phyloP scores from a whole-genome alignment of 106 monocot species.

The Phalaenopsis aphrodite region DNA sequence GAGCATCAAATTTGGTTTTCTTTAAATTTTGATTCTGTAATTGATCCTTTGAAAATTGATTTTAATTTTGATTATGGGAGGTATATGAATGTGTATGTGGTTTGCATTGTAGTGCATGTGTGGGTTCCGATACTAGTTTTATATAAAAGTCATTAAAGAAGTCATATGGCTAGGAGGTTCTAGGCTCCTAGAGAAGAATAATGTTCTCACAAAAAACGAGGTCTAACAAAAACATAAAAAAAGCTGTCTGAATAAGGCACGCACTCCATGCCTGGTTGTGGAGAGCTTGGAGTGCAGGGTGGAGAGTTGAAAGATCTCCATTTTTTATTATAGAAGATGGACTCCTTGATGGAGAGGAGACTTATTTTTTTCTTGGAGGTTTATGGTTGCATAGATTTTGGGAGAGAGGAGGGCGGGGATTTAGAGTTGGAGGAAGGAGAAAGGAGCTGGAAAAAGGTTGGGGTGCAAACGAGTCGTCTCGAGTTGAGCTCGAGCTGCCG shows the following conservation, averaged over 20 bases:
- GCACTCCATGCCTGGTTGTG: conserved; percentile 76
- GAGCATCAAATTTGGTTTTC: too few relatives aligned
- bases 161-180: conserved; percentile 67
- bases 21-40: too few relatives aligned
- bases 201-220: too few relatives aligned
- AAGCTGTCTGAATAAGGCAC: conserved; percentile 29
- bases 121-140: too few relatives aligned
- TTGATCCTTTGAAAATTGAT: too few relatives aligned
- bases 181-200: too few relatives aligned
- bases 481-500: too few relatives aligned
- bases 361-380: conserved; percentile 43
- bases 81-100: too few relatives aligned
- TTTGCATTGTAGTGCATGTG: too few relatives aligned
- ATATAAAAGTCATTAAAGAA: conserved; percentile 57
- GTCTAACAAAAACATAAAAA: conserved; percentile 30
- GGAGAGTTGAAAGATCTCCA: conserved; percentile 59
- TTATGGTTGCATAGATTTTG: conserved; percentile 15
- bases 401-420: not conserved
- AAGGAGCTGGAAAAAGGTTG: not conserved
- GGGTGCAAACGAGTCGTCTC: too few relatives aligned
- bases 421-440: not conserved
- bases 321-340: conserved; percentile 65
- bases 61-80: conserved; percentile 24
- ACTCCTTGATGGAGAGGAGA: conserved; percentile 68
- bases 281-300: conserved; percentile 55